Evolutionary conservation across 2,329 filamentous ascomycete species (phyloP).

Genomic region (Knoxdaviesia proteae): DNA sequence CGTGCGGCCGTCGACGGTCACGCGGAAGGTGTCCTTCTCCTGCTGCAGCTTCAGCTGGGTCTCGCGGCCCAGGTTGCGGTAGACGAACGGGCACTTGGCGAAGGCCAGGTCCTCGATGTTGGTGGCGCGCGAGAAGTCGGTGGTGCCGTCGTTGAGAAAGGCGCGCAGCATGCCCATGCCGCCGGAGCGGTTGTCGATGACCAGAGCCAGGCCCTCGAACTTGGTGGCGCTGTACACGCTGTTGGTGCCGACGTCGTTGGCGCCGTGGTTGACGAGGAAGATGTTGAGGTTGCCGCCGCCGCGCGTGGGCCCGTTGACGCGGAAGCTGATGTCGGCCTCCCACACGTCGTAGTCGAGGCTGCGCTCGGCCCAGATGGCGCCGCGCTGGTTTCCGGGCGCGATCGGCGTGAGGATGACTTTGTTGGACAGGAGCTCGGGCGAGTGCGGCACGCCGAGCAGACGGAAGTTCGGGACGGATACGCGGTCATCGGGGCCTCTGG

Average conservation of each 20-base stretch:
- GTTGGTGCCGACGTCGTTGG: conserved; percentile 40
- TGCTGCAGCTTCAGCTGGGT: conserved; percentile 59
- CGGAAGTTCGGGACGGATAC: conserved; percentile 27
- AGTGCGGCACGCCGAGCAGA: conserved; percentile 29
- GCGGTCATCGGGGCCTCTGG: conserved; percentile 3
- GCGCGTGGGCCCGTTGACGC: conserved; percentile 66
- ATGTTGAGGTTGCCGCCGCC: conserved; percentile 80
- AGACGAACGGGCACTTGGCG: conserved; percentile 75
- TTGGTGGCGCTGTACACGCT: conserved; percentile 69
- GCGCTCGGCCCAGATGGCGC: conserved; percentile 59
- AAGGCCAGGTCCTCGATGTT: conserved; percentile 75
- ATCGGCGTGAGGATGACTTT: conserved; percentile 81
- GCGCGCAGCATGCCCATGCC: conserved; percentile 63
- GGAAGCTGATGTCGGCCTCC: conserved; percentile 70
- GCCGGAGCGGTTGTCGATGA: conserved; percentile 68
- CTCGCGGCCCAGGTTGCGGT: conserved; percentile 76
- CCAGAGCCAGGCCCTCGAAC: conserved; percentile 80
- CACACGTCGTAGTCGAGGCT: conserved; percentile 46
- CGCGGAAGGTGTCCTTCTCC: conserved; percentile 43
- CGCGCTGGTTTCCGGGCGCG: conserved; percentile 65
- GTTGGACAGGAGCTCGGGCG: conserved; percentile 58
- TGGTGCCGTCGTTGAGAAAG: conserved; percentile 80
- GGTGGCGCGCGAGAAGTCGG: conserved; percentile 55
- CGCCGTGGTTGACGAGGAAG: conserved; percentile 63
- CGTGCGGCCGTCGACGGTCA: conserved; percentile 55